Evolutionary conservation across 371 early-diverging fungal species (phyloP).

Genomic region (Phascolomyces articulosus): DNA sequence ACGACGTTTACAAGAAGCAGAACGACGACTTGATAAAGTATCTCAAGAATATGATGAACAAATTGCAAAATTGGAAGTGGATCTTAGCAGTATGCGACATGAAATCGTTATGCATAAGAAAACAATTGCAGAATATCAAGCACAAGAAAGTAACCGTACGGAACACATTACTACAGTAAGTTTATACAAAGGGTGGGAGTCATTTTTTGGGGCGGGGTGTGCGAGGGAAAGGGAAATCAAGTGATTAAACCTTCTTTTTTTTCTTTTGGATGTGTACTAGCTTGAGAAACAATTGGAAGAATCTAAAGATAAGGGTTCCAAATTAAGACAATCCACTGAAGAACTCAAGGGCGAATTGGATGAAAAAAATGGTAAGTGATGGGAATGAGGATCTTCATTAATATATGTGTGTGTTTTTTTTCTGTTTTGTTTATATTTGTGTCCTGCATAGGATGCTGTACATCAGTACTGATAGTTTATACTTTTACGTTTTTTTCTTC

Average conservation of each 20-base stretch:
- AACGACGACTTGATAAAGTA: constrained; percentile 8
- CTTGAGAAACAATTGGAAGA: constrained; percentile 1
- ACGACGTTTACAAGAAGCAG: constrained; percentile 7
- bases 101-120: constrained; percentile 21
- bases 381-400: no score
- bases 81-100: constrained; percentile 15
- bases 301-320: neutral
- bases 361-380: neutral
- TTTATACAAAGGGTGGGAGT: neutral
- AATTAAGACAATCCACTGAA: neutral
- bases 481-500: no score
- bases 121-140: constrained; percentile 11
- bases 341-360: neutral
- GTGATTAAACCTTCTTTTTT: neutral
- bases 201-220: no score
- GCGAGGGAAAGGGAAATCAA: neutral
- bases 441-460: no score
- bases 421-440: no score
- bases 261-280: no score
- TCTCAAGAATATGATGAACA: constrained; percentile 10
- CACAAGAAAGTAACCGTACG: constrained; percentile 19
- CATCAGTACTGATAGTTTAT: no score
- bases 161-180: constrained; percentile 23
- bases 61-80: constrained; percentile 19
- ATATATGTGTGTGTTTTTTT: neutral